These are phyloP conservation scores for Tympanopsis confertula DNA, from an alignment of 2,329 filamentous ascomycete genomes.

Conservation along the genomic window DNA sequence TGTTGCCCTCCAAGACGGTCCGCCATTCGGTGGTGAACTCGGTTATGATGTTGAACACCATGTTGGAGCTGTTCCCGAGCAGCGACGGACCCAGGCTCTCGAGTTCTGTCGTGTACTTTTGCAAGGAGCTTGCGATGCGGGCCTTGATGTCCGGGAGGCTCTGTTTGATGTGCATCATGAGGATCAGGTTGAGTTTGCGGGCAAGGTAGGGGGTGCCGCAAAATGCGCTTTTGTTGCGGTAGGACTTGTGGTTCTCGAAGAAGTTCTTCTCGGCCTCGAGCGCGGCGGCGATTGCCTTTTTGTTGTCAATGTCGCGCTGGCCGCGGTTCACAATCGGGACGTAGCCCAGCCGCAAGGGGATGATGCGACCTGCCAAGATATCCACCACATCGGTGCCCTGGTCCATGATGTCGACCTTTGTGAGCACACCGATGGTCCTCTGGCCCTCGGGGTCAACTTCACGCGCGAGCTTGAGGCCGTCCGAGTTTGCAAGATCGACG, in stretches of 20 bases:
- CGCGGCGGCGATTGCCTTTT: slow-evolving; percentile 81
- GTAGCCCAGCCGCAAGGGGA: slow-evolving; percentile 86
- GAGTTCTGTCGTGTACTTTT: slow-evolving; percentile 81
- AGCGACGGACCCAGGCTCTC: slow-evolving; percentile 79
- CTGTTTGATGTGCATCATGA: slow-evolving; percentile 99
- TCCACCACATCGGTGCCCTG: slow-evolving; percentile 96
- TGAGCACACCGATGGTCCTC: slow-evolving; percentile 93
- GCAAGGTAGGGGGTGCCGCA: slow-evolving; percentile 96
- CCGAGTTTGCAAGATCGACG: slow-evolving; percentile 95
- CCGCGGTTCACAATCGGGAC: slow-evolving; percentile 96
- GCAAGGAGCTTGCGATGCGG: slow-evolving; percentile 78
- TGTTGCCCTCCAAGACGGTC: slow-evolving; percentile 91
- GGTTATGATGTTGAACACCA: slow-evolving; percentile 95
- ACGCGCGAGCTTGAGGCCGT: slow-evolving; percentile 87
- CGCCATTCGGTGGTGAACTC: slow-evolving; percentile 98
- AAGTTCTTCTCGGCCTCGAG: slow-evolving; percentile 92
- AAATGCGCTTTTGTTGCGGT: slow-evolving; percentile 96
- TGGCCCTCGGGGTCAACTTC: slow-evolving; percentile 97
- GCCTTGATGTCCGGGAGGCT: slow-evolving; percentile 97
- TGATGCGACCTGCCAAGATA: slow-evolving; percentile 93
- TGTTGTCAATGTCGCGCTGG: slow-evolving; percentile 96
- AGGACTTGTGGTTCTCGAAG: slow-evolving; percentile 97
- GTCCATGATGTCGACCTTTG: slow-evolving; percentile 98
- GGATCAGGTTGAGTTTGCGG: slow-evolving; percentile 90
- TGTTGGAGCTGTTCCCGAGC: slow-evolving; percentile 90